Conservation (phyloP, 768 basidiomycete genomes). For the Panellus pusillus region DNA sequence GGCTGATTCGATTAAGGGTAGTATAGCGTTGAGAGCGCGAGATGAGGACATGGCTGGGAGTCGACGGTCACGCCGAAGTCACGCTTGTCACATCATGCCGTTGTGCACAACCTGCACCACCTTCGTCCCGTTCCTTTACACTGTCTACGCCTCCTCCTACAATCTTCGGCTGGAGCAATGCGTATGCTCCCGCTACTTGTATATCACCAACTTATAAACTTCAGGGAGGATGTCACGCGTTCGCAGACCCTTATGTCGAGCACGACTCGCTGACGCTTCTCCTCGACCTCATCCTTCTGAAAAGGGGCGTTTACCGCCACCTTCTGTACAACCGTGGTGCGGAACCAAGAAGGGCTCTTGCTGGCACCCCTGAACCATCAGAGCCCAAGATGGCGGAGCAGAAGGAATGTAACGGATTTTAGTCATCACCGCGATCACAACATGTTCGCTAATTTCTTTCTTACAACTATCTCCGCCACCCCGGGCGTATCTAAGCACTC, state of each 20-base stretch:
- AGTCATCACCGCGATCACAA: too few species aligned
- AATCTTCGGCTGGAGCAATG: constrained; percentile 85
- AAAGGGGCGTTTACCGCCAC: constrained; percentile 80
- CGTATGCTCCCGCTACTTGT: constrained; percentile 44
- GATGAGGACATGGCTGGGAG: constrained; percentile 40
- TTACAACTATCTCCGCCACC: too few species aligned
- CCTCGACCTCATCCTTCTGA: constrained; percentile 80
- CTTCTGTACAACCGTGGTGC: constrained; percentile 78
- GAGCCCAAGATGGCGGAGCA: background rate
- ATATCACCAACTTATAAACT: background rate
- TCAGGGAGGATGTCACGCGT: constrained; percentile 28
- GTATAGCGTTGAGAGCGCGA: constrained; percentile 71
- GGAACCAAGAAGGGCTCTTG: constrained; percentile 51
- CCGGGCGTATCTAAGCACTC: too few species aligned
- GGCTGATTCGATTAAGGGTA: constrained; percentile 67
- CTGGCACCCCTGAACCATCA: constrained; percentile 4
- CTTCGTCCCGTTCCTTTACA: constrained; percentile 70
- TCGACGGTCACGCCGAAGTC: too few species aligned
- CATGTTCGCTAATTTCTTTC: too few species aligned
- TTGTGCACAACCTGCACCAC: constrained; percentile 78
- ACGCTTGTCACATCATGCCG: constrained; percentile 59
- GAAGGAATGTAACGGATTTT: constrained; percentile 17
- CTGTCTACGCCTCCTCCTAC: constrained; percentile 74
- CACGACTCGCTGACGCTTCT: constrained; percentile 72
- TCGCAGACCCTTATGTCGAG: constrained; percentile 88